phyloP scores from a whole-genome alignment of 345 rosid species.

The Arabidopsis thaliana region TAIR10.1 NC_003075.7:14047501-14048000 shows the following conservation, averaged over 20 bases:
- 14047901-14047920: background rate
- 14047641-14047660: constrained; percentile 7
- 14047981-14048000: background rate
- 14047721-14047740: background rate
- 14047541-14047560: background rate
- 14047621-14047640: background rate
- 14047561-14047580: constrained; percentile 12
- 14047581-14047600: constrained; percentile 13
- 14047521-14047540: constrained; percentile 10
- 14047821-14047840: constrained; percentile 30
- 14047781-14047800: constrained; percentile 30
- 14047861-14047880: background rate
- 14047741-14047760: background rate
- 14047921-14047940: background rate
- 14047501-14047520: constrained; percentile 23
- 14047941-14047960: background rate
- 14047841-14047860: constrained; percentile 3
- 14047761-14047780: constrained; percentile 23
- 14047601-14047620: background rate
- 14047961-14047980: background rate
- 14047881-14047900: constrained; percentile 12
- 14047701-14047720: background rate
- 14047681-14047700: background rate
- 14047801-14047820: constrained; percentile 24
- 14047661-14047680: background rate